Evolutionary conservation across 140 eudicot species (phyloP).

Genomic region (Eryngium alpinum): DNA sequence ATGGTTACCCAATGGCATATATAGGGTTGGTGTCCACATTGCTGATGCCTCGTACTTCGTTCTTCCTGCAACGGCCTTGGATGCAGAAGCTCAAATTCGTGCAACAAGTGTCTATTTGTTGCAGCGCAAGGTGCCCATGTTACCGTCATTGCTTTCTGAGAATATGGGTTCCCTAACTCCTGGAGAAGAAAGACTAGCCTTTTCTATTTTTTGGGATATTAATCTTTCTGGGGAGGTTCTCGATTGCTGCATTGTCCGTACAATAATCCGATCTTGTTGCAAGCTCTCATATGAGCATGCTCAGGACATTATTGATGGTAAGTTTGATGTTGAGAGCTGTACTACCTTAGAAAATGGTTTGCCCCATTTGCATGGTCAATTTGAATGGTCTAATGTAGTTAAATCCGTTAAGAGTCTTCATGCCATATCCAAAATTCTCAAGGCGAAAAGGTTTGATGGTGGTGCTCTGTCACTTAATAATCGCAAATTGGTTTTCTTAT

Average conservation of each 20-base stretch:
- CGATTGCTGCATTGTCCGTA: slow-evolving; percentile 88
- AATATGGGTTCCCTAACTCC: slow-evolving; percentile 75
- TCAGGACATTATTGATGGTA: slow-evolving; percentile 71
- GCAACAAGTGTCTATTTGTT: slow-evolving; percentile 68
- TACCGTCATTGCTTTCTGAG: slow-evolving; percentile 67
- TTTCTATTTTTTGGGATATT: slow-evolving; percentile 84
- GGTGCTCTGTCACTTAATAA: slow-evolving; percentile 77
- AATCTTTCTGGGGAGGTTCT: slow-evolving; percentile 57
- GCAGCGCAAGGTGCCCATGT: slow-evolving; percentile 59
- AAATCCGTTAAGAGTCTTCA: slow-evolving; percentile 50
- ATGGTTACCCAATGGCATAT: slow-evolving; percentile 39
- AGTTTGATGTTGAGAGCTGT: slow-evolving; percentile 27
- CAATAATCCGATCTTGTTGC: slow-evolving; percentile 68
- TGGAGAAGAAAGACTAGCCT: slow-evolving; percentile 86
- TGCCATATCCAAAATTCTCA: slow-evolving; percentile 47
- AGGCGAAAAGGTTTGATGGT: slow-evolving; percentile 51
- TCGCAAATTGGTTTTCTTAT: slow-evolving; percentile 55
- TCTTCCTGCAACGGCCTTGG: slow-evolving; percentile 60
- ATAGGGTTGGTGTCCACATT: slow-evolving; percentile 87
- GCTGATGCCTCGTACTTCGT: slow-evolving; percentile 91
- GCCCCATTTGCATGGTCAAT: slow-evolving; percentile 53
- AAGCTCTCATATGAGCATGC: slow-evolving; percentile 90
- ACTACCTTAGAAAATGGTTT: neutral
- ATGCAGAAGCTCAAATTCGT: slow-evolving; percentile 68
- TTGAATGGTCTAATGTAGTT: slow-evolving; percentile 56